These are phyloP conservation scores for Plantago ovata DNA, from an alignment of 257 asterid species.

Conservation along the genomic window DNA sequence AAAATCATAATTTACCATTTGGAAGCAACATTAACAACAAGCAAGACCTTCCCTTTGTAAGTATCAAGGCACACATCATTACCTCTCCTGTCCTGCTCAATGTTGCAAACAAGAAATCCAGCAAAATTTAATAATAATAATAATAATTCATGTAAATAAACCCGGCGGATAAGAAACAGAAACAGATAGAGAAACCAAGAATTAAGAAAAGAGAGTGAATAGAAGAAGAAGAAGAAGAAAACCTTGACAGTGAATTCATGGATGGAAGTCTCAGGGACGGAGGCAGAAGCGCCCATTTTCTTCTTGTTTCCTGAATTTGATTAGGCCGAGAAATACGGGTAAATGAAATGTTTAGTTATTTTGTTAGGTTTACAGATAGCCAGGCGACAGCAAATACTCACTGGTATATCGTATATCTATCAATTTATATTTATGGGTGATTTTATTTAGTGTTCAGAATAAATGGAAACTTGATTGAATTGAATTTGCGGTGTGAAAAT, in stretches of 20 bases:
- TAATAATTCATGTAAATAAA: no score
- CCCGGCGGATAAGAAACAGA: no score
- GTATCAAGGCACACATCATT: slow-evolving; percentile 55
- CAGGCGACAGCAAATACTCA: no score
- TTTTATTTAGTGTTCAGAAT: no score
- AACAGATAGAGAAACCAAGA: neutral
- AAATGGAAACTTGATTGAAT: no score
- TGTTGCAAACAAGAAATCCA: neutral
- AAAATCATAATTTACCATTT: slow-evolving; percentile 61
- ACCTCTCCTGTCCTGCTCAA: slow-evolving; percentile 59
- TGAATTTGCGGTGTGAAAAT: no score
- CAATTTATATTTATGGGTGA: no score
- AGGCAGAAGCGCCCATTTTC: slow-evolving; percentile 51
- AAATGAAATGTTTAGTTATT: no score
- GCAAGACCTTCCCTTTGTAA: slow-evolving; percentile 79
- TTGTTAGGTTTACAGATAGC: no score
- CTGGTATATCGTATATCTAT: no score
- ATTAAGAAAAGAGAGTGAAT: neutral
- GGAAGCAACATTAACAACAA: slow-evolving; percentile 94
- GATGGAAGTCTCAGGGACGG: slow-evolving; percentile 57
- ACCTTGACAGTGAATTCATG: slow-evolving; percentile 83
- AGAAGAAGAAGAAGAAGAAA: neutral
- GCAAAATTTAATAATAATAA: neutral
- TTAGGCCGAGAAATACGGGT: no score
- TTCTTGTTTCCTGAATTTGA: no score